phyloP scores from a whole-genome alignment of 2,329 filamentous ascomycete species.

The Talaromyces piceae region DNA sequence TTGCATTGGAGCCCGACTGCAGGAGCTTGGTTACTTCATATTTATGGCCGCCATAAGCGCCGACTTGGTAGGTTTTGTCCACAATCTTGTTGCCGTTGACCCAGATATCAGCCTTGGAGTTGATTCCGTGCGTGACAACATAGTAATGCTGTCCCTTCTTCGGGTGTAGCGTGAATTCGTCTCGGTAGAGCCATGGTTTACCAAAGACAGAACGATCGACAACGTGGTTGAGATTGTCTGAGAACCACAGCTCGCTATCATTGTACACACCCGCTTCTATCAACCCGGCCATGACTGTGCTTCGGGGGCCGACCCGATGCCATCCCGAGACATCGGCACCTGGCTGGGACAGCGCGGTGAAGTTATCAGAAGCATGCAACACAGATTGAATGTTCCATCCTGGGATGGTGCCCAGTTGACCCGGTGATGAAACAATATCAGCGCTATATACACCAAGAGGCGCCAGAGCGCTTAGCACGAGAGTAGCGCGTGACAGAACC shows the following conservation, averaged over 20 bases:
- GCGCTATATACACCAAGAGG: neutral
- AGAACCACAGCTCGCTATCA: slow-evolving; percentile 51
- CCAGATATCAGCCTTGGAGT: slow-evolving; percentile 53
- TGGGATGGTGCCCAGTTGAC: slow-evolving; percentile 21
- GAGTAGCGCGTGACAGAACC: neutral
- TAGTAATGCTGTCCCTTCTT: slow-evolving; percentile 39
- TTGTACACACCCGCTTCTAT: slow-evolving; percentile 47
- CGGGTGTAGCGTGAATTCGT: slow-evolving; percentile 41
- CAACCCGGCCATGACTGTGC: slow-evolving; percentile 52
- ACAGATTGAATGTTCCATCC: slow-evolving; percentile 47
- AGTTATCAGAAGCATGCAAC: slow-evolving; percentile 27
- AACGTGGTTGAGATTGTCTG: slow-evolving; percentile 38
- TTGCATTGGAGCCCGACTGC: slow-evolving; percentile 38
- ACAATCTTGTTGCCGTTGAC: slow-evolving; percentile 51
- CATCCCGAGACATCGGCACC: slow-evolving; percentile 45
- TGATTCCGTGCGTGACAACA: slow-evolving; percentile 53
- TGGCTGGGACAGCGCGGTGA: slow-evolving; percentile 35
- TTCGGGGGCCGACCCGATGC: slow-evolving; percentile 44
- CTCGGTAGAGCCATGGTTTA: slow-evolving; percentile 53
- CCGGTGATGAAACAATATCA: slow-evolving; percentile 17
- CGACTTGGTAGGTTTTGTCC: slow-evolving; percentile 43
- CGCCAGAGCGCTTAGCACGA: neutral
- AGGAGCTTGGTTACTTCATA: slow-evolving; percentile 48
- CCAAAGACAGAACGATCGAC: slow-evolving; percentile 44
- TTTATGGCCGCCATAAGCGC: slow-evolving; percentile 49